Percentiles rank a stretch among this genome's conserved stretches.
These are phyloP conservation scores for Kuraishia piskuri DNA, from an alignment of 805 yeast genomes.

Conservation along the genomic window DNA sequence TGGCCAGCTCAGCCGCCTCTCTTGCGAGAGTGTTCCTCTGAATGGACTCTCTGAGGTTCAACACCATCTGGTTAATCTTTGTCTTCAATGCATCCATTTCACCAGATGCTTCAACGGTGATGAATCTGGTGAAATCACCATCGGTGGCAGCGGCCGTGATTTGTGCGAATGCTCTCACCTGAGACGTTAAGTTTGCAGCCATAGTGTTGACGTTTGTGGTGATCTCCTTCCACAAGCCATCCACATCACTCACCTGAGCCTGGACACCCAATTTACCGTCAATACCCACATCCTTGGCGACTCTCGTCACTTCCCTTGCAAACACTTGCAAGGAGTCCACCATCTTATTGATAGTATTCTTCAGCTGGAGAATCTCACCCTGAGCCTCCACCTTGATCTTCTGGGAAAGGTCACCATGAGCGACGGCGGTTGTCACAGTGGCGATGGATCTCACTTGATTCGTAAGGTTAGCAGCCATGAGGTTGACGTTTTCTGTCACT, in stretches of 20 bases:
- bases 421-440: conserved; percentile 86
- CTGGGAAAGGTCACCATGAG: conserved; percentile 79
- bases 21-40: conserved; percentile 90
- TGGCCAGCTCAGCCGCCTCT: conserved; percentile 90
- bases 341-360: conserved; percentile 85
- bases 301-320: conserved; percentile 83
- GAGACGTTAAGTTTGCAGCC: conserved; percentile 91
- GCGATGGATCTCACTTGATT: conserved; percentile 87
- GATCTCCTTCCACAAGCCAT: conserved; percentile 87
- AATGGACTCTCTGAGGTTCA: conserved; percentile 78
- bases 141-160: conserved; percentile 92
- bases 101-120: conserved; percentile 87
- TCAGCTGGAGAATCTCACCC: conserved; percentile 81
- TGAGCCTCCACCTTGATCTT: conserved; percentile 86
- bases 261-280: conserved; percentile 90
- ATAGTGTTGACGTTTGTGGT: conserved; percentile 87
- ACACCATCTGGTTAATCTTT: conserved; percentile 73
- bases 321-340: conserved; percentile 84
- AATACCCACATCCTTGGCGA: conserved; percentile 88
- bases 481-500: conserved; percentile 80
- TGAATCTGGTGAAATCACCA: conserved; percentile 85
- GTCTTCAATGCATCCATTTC: conserved; percentile 74
- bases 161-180: conserved; percentile 89
- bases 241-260: conserved; percentile 85
- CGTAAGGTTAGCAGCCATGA: conserved; percentile 82